Evolutionary conservation across 495 filamentous ascomycete genomes (phyloP).

Genomic region (Cairneyella variabilis): DNA sequence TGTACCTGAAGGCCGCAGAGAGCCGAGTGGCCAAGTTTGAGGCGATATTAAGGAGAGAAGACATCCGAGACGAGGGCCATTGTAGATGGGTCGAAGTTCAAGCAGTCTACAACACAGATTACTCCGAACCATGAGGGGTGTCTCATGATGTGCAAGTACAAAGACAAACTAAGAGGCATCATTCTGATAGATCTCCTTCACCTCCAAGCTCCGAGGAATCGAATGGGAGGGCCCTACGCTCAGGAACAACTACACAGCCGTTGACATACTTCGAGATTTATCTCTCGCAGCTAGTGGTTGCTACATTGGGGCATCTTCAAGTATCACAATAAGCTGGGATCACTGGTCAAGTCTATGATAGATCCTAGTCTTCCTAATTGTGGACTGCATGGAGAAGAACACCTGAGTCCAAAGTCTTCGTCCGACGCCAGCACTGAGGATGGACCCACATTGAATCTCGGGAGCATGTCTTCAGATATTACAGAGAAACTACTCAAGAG

Average conservation of each 20-base stretch:
- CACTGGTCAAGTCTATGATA: slow-evolving; percentile 4
- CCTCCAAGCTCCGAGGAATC: not conserved
- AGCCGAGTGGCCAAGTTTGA: not conserved
- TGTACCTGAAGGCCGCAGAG: slow-evolving; percentile 2
- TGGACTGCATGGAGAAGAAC: slow-evolving; percentile 3
- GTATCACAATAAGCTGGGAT: slow-evolving; percentile 9
- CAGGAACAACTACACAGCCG: not conserved
- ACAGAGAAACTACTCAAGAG: slow-evolving; percentile 2
- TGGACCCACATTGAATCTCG: not conserved
- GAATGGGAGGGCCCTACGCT: not conserved
- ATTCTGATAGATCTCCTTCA: not conserved
- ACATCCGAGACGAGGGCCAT: not conserved
- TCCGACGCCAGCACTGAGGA: not conserved
- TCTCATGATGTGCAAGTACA: not conserved
- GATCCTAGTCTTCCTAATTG: not conserved
- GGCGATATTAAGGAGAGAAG: not conserved
- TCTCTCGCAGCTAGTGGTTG: slow-evolving; percentile 5
- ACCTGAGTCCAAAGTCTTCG: not conserved
- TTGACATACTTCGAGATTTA: not conserved
- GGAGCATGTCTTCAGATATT: not conserved
- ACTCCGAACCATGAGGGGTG: not conserved
- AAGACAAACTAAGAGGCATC: not conserved
- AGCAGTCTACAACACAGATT: not conserved
- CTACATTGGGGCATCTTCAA: slow-evolving; percentile 8
- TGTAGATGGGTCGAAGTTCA: not conserved